Percentiles rank a stretch among this genome's conserved stretches.
Evolutionary conservation across 2,329 filamentous ascomycete genomes (phyloP).

Genomic region (Aspergillus sp.): DNA sequence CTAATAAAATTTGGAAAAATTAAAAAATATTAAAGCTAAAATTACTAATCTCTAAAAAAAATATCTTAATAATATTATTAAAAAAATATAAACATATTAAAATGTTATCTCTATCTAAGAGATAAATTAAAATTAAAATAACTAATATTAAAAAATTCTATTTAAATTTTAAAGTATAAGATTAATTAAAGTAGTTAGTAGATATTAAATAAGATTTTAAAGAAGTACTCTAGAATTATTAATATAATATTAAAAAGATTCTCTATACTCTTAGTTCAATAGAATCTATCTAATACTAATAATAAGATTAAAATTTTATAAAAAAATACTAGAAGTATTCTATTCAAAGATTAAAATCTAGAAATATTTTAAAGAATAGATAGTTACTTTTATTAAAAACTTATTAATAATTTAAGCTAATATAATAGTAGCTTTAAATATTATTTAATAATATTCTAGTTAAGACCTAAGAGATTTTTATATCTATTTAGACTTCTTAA

Average conservation of each 20-base stretch:
- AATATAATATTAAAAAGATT: background rate
- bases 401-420: background rate
- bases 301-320: background rate
- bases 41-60: too few species aligned
- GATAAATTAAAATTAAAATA: background rate
- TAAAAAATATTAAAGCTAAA: too few species aligned
- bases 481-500: too few species aligned
- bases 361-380: background rate
- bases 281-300: background rate
- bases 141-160: background rate
- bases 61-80: too few species aligned
- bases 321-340: background rate
- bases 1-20: too few species aligned
- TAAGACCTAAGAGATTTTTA: too few species aligned
- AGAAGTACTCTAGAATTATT: background rate
- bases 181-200: background rate
- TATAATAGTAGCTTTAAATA: background rate
- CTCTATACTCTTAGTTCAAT: background rate
- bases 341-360: background rate
- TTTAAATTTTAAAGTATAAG: background rate
- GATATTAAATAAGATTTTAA: background rate
- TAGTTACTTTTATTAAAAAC: background rate
- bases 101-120: background rate
- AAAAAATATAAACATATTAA: too few species aligned
- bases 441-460: background rate